These are phyloP conservation scores for Ogataea ramenticola DNA, from an alignment of 805 yeast species.

Conservation along the genomic window DNA sequence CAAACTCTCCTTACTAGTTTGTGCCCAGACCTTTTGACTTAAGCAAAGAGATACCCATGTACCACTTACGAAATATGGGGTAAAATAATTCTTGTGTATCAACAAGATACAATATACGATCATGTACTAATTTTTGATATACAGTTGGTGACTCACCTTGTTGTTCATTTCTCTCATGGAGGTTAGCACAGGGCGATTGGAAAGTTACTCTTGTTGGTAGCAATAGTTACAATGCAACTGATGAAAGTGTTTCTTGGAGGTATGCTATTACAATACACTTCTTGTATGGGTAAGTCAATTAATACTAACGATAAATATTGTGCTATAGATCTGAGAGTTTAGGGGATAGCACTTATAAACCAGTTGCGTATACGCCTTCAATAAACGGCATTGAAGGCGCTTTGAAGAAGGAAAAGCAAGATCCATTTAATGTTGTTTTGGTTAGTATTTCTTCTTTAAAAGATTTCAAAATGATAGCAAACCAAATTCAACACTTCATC, in stretches of 20 bases:
- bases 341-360: conserved; percentile 9
- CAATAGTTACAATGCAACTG: conserved; percentile 6
- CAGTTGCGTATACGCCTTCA: background rate
- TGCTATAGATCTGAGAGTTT: conserved; percentile 6
- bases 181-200: conserved; percentile 14
- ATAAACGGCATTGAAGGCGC: conserved; percentile 1
- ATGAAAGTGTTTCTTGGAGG: conserved; percentile 10
- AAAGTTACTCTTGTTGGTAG: conserved; percentile 12
- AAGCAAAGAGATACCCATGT: no score
- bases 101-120: no score
- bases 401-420: conserved; percentile 1
- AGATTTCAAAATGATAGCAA: conserved; percentile 5
- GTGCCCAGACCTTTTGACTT: no score
- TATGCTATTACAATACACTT: background rate
- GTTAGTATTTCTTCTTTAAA: conserved; percentile 10
- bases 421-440: conserved; percentile 15
- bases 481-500: conserved; percentile 4
- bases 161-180: conserved; percentile 23
- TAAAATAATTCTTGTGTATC: no score
- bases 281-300: no score
- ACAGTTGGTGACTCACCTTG: conserved; percentile 25
- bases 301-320: no score
- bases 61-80: no score
- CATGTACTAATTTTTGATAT: background rate
- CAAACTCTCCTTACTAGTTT: no score